Conservation (phyloP, 2,329 filamentous ascomycete genomes). For the Aspergillus felis region DNA sequence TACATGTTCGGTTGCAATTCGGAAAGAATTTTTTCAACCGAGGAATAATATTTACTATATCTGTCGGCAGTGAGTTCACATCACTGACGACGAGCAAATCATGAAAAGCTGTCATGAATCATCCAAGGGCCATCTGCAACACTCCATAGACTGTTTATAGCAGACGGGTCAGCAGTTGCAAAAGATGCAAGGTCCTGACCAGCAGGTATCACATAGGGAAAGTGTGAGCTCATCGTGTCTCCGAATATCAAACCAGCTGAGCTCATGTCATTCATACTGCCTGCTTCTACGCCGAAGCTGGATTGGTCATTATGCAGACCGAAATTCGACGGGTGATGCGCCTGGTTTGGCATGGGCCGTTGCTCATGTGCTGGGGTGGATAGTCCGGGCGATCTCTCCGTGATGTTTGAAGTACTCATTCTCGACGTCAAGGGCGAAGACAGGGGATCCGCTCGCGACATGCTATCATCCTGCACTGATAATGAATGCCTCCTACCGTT, state of each 20-base stretch:
- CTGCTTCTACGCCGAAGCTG: neutral
- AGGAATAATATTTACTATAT: neutral
- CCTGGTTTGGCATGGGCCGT: neutral
- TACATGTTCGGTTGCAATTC: too few relatives aligned
- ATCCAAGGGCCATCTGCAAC: conserved; percentile 33
- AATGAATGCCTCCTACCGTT: neutral
- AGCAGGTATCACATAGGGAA: neutral
- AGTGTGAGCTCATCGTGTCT: neutral
- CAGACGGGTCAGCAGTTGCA: conserved; percentile 10
- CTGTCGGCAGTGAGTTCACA: neutral
- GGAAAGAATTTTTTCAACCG: too few relatives aligned
- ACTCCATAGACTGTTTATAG: conserved; percentile 27
- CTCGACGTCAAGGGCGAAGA: neutral
- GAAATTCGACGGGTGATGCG: neutral
- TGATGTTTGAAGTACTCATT: neutral
- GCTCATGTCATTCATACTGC: neutral
- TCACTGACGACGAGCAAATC: neutral
- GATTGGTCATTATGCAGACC: neutral
- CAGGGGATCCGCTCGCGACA: neutral
- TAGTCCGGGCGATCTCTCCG: neutral
- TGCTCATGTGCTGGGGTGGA: neutral
- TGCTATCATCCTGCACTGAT: neutral
- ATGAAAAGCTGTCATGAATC: conserved; percentile 25
- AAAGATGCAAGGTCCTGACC: neutral
- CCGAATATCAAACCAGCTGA: neutral